Conservation (phyloP, 139 green algal species). For the Chlamydomonas sp. region DNA sequence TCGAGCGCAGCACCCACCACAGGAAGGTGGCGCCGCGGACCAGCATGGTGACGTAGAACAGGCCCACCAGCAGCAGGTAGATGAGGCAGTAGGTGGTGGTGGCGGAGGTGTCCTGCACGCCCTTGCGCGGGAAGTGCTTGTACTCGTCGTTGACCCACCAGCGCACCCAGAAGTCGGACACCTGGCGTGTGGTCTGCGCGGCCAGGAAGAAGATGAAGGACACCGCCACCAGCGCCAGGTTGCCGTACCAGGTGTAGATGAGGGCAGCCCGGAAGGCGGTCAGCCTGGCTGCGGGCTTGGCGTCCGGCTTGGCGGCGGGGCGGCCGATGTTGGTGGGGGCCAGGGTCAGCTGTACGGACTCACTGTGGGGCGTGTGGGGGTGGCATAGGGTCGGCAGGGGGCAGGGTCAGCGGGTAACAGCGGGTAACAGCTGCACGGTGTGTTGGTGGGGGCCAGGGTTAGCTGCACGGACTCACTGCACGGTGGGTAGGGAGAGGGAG, state of each 20-base stretch:
- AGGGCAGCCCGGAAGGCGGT: too few relatives aligned
- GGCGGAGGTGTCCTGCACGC: background rate
- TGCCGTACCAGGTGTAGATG: constrained; percentile 46
- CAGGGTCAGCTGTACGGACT: constrained; percentile 16
- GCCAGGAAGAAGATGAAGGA: constrained; percentile 63
- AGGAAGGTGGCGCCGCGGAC: constrained; percentile 62
- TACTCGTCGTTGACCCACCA: constrained; percentile 43
- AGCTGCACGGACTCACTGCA: constrained; percentile 27
- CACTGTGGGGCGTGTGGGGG: constrained; percentile 21
- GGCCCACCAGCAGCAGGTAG: constrained; percentile 52
- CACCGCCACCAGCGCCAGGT: too few relatives aligned
- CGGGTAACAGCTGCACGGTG: background rate
- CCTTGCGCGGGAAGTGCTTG: background rate
- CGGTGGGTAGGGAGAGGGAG: background rate
- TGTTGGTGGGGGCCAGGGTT: constrained; percentile 22
- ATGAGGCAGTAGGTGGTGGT: constrained; percentile 54
- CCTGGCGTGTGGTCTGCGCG: constrained; percentile 56
- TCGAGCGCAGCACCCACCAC: constrained; percentile 49
- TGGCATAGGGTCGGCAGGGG: background rate
- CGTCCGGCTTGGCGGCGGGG: background rate
- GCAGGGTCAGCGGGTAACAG: background rate
- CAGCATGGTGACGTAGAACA: constrained; percentile 63
- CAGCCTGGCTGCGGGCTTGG: too few relatives aligned
- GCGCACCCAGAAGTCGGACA: constrained; percentile 35
- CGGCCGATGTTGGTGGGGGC: constrained; percentile 16